These are phyloP conservation scores for Globisporangium viniferum DNA, from an alignment of 352 stramenopile species.

Conservation along the genomic window DNA sequence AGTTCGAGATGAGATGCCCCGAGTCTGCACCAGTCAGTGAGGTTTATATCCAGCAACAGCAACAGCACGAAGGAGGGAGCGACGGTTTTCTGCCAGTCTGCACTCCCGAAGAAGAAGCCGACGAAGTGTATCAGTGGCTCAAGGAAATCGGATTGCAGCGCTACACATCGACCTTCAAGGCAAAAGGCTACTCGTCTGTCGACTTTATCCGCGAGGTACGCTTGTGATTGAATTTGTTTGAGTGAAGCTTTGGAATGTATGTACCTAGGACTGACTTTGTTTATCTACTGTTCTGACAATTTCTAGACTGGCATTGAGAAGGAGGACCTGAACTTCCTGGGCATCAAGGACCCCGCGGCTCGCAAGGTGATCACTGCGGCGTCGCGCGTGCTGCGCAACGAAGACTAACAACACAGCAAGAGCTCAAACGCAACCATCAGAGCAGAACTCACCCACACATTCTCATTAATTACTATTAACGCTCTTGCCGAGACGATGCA, in stretches of 20 bases:
- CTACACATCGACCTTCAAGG: slow-evolving; percentile 64
- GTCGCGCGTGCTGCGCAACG: slow-evolving; percentile 47
- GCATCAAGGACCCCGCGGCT: slow-evolving; percentile 63
- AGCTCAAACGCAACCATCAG: background rate
- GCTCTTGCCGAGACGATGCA: slow-evolving; percentile 3
- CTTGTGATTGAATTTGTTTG: background rate
- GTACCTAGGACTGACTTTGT: background rate
- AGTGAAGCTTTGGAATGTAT: background rate
- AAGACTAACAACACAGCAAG: slow-evolving; percentile 23
- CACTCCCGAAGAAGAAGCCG: slow-evolving; percentile 40
- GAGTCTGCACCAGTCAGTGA: slow-evolving; percentile 20
- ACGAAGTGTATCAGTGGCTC: slow-evolving; percentile 80
- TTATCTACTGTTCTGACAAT: background rate
- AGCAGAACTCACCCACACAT: too few relatives aligned
- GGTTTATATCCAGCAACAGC: slow-evolving; percentile 23
- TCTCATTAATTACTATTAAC: slow-evolving; percentile 9
- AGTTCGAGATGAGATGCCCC: slow-evolving; percentile 14
- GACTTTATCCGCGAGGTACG: slow-evolving; percentile 86
- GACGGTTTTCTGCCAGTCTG: slow-evolving; percentile 5
- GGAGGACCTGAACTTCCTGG: slow-evolving; percentile 84
- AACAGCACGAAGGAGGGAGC: slow-evolving; percentile 16
- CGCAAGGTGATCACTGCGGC: slow-evolving; percentile 62
- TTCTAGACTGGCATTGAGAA: slow-evolving; percentile 78
- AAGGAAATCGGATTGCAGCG: slow-evolving; percentile 53
- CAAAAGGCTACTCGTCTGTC: slow-evolving; percentile 72